Percentiles rank a stretch among this genome's conserved stretches.
Conservation (phyloP, 164 flowering plant genomes). For the Taxillus chinensis region DNA sequence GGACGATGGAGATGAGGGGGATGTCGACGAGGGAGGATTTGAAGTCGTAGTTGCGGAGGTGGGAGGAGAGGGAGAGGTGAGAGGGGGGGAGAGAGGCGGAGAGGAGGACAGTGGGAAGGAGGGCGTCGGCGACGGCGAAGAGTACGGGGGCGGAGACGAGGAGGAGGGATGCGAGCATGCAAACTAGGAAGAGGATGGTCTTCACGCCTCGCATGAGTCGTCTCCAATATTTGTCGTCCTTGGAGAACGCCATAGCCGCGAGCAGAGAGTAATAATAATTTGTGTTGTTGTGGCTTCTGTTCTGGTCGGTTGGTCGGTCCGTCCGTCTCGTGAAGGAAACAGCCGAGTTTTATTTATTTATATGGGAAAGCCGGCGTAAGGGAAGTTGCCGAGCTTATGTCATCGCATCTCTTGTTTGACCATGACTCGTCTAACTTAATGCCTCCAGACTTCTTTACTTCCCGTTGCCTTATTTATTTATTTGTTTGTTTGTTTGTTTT, state of each 20-base stretch:
- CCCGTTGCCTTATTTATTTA: too few relatives aligned
- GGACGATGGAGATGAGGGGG: conserved; percentile 60
- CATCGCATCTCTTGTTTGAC: too few relatives aligned
- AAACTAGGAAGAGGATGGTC: conserved; percentile 62
- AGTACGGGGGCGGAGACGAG: conserved; percentile 75
- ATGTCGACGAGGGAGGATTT: conserved; percentile 68
- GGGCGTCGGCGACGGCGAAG: conserved; percentile 50
- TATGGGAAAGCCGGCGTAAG: too few relatives aligned
- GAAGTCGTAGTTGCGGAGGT: conserved; percentile 57
- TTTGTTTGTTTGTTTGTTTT: too few relatives aligned
- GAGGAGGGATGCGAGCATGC: conserved; percentile 64
- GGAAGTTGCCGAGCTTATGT: too few relatives aligned
- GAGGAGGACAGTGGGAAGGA: conserved; percentile 64
- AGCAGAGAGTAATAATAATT: too few relatives aligned
- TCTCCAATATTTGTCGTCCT: conserved; percentile 41
- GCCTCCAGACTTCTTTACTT: too few relatives aligned
- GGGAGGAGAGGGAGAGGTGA: conserved; percentile 32
- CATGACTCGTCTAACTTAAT: too few relatives aligned
- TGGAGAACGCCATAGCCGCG: conserved; percentile 39
- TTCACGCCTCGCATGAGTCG: conserved; percentile 40
- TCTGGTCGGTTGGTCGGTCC: too few relatives aligned
- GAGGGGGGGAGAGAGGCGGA: conserved; percentile 45
- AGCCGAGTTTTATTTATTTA: too few relatives aligned
- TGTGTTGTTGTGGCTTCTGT: too few relatives aligned
- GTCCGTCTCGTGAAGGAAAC: too few relatives aligned